phyloP scores from a whole-genome alignment of 2,329 filamentous ascomycete genomes.

The Coniochaeta sp. region DNA sequence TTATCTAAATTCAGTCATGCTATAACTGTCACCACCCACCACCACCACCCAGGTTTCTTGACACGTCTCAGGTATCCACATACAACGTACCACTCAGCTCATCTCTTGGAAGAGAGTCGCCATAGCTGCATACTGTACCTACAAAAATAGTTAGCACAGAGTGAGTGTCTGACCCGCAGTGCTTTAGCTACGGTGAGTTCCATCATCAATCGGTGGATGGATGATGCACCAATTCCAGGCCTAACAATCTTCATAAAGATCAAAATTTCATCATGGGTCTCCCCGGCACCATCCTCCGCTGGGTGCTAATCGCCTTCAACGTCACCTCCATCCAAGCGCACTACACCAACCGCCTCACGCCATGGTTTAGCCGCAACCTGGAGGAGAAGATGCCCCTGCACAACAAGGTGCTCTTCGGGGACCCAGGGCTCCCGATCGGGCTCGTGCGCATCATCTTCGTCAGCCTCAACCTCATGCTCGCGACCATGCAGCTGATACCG shows the following conservation, averaged over 20 bases:
- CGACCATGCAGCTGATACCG: not conserved
- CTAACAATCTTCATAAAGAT: slow-evolving; percentile 1
- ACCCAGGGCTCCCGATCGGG: not conserved
- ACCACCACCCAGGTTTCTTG: too few species aligned
- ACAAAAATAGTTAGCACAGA: too few species aligned
- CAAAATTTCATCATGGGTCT: not conserved
- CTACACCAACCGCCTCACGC: not conserved
- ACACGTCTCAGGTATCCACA: too few species aligned
- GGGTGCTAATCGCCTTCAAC: slow-evolving; percentile 2
- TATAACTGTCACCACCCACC: too few species aligned
- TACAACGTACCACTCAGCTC: too few species aligned
- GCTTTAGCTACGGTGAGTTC: too few species aligned
- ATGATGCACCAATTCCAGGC: not conserved
- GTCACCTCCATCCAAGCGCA: slow-evolving; percentile 1
- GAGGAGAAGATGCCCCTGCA: slow-evolving; percentile 1
- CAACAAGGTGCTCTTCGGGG: not conserved
- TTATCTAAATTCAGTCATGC: too few species aligned
- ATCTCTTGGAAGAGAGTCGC: too few species aligned
- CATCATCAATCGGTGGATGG: too few species aligned
- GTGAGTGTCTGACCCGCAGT: too few species aligned
- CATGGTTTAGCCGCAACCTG: not conserved
- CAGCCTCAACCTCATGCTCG: not conserved
- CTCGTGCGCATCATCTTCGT: not conserved
- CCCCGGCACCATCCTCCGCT: not conserved
- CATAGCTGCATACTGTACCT: too few species aligned